A percentile compares a stretch with the other conserved stretches of the same genome.
These are phyloP conservation scores for Dryas drummondii DNA, from an alignment of 306 rosid species.

Conservation along the genomic window DNA sequence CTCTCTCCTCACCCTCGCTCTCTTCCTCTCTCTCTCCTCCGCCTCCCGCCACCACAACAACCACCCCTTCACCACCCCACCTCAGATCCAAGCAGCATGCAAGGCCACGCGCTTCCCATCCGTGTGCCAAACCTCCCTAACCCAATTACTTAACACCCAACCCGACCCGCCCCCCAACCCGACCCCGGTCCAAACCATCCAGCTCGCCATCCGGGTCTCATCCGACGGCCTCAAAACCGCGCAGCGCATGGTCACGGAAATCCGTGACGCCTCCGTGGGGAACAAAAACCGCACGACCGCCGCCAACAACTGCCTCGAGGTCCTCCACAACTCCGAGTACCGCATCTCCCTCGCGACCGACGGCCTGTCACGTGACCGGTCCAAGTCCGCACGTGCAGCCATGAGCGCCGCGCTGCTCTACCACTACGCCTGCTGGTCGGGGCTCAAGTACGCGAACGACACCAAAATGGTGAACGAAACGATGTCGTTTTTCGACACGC, in stretches of 20 bases:
- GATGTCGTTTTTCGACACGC: slow-evolving; percentile 53
- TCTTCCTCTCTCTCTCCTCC: slow-evolving; percentile 48
- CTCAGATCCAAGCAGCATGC: slow-evolving; percentile 53
- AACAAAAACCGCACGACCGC: slow-evolving; percentile 65
- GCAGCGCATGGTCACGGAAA: slow-evolving; percentile 44
- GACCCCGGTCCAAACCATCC: slow-evolving; percentile 41
- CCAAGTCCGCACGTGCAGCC: slow-evolving; percentile 70
- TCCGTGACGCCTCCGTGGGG: slow-evolving; percentile 41
- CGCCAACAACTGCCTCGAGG: slow-evolving; percentile 54
- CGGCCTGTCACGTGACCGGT: slow-evolving; percentile 40
- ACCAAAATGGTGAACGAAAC: slow-evolving; percentile 49
- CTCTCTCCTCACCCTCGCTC: slow-evolving; percentile 42
- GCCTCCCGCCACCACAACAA: slow-evolving; percentile 26
- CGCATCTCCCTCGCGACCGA: slow-evolving; percentile 50
- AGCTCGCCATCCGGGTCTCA: slow-evolving; percentile 46
- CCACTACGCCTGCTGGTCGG: slow-evolving; percentile 84
- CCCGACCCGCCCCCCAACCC: slow-evolving; percentile 34
- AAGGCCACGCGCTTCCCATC: slow-evolving; percentile 72
- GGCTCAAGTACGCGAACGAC: slow-evolving; percentile 80
- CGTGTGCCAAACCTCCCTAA: slow-evolving; percentile 46
- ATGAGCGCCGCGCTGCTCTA: slow-evolving; percentile 59
- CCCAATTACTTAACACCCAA: slow-evolving; percentile 12
- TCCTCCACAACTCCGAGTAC: slow-evolving; percentile 43
- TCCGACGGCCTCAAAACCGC: slow-evolving; percentile 51
- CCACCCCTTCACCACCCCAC: not conserved